Conservation (phyloP, 2,329 filamentous ascomycete genomes). For the Neonectria hederae region DNA sequence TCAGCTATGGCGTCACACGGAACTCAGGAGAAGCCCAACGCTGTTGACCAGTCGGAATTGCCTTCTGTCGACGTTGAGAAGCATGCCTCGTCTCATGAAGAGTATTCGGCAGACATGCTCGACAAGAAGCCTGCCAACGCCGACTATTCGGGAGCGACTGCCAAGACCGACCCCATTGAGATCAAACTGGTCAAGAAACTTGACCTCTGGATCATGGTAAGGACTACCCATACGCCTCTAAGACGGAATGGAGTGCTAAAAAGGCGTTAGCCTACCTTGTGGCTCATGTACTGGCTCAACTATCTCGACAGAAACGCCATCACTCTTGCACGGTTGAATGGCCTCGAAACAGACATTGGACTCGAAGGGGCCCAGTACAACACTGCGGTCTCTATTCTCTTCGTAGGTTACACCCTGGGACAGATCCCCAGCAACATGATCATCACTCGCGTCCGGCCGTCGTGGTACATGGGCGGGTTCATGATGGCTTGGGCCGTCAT, state of each 20-base stretch:
- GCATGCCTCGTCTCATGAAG: not conserved
- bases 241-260: not conserved
- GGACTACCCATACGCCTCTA: not conserved
- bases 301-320: slow-evolving; percentile 58
- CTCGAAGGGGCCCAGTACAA: slow-evolving; percentile 49
- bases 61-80: not conserved
- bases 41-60: not conserved
- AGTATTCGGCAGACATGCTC: not conserved
- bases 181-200: slow-evolving; percentile 11
- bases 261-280: slow-evolving; percentile 34
- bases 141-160: slow-evolving; percentile 6
- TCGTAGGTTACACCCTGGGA: slow-evolving; percentile 43
- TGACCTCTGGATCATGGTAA: slow-evolving; percentile 7
- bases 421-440: slow-evolving; percentile 50
- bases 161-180: slow-evolving; percentile 13
- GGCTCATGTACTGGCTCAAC: slow-evolving; percentile 24
- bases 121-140: not conserved
- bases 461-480: slow-evolving; percentile 51
- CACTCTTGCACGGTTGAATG: slow-evolving; percentile 63
- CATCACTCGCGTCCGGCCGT: slow-evolving; percentile 51
- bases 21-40: not conserved
- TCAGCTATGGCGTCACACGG: not conserved
- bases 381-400: slow-evolving; percentile 44
- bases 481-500: slow-evolving; percentile 58
- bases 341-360: slow-evolving; percentile 60